A percentile compares a stretch with the other conserved stretches of the same genome.
Conservation (phyloP, 2,329 filamentous ascomycete genomes). For the Ophiostoma populinum region DNA sequence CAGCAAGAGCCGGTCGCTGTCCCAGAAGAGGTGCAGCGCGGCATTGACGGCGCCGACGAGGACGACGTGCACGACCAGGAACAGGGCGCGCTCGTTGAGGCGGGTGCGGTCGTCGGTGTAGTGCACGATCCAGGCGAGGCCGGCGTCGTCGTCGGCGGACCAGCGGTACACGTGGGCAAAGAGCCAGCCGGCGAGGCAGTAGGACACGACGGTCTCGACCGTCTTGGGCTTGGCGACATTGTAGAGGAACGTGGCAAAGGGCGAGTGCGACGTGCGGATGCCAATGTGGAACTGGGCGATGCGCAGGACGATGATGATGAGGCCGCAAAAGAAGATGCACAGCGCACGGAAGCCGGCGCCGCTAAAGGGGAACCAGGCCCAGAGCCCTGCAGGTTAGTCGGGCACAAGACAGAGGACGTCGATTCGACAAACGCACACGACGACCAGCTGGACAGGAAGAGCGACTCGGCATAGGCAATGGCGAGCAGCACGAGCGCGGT, state of each 20-base stretch:
- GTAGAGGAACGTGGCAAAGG: slow-evolving; percentile 44
- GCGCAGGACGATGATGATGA: slow-evolving; percentile 68
- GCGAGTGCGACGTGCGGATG: slow-evolving; percentile 50
- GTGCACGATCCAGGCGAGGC: slow-evolving; percentile 57
- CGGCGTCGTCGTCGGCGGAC: slow-evolving; percentile 40
- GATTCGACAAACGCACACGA: slow-evolving; percentile 37
- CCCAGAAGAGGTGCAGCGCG: slow-evolving; percentile 48
- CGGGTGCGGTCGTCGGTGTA: slow-evolving; percentile 54
- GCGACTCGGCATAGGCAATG: slow-evolving; percentile 56
- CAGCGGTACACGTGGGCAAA: slow-evolving; percentile 72
- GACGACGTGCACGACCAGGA: slow-evolving; percentile 54
- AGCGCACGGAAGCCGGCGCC: slow-evolving; percentile 55
- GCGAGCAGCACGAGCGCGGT: slow-evolving; percentile 53
- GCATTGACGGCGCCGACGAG: slow-evolving; percentile 55
- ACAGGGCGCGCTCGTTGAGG: slow-evolving; percentile 76
- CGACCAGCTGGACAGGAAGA: slow-evolving; percentile 51
- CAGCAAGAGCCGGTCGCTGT: slow-evolving; percentile 52
- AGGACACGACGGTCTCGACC: slow-evolving; percentile 56
- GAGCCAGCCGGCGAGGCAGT: slow-evolving; percentile 57
- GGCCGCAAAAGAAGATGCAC: slow-evolving; percentile 57
- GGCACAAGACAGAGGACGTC: background rate
- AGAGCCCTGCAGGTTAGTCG: slow-evolving; percentile 40
- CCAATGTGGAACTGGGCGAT: slow-evolving; percentile 71
- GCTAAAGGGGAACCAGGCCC: slow-evolving; percentile 75
- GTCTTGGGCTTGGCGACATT: slow-evolving; percentile 42